Base-by-base conservation (phyloP, 192 early-diverging fungal species). In the Spizellomyces sp. region DNA sequence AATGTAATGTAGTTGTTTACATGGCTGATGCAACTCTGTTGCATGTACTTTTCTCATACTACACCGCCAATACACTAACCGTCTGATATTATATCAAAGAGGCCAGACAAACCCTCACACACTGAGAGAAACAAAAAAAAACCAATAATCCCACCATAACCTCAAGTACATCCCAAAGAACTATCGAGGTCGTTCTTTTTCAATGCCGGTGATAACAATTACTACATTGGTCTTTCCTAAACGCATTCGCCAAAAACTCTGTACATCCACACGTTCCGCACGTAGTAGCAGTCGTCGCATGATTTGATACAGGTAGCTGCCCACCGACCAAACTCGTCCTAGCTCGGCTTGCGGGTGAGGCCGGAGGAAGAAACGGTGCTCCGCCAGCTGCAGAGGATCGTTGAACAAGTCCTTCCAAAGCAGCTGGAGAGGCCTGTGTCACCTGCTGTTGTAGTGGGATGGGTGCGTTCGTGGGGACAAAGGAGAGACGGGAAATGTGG, bases 121-220 rank as follows among this genome's bases (percentile, higher is more conserved):
- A 56, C n/a, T 56, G 54, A 56, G n/a, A 56, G 6, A 4, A 22
- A 27, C 6, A 22, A 27, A 10, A 36, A 41, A n/a, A n/a, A n/a
- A n/a, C n/a, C n/a, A n/a, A n/a, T 7, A 62, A 5, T 41, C 9
- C 41, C 17, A 22, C 36, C 14, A 22, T 62, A 36, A 10, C 7
- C n/a, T 36, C 27, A 36, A 36, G 27, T 36, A 36, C 27, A 36
- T n/a, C n/a, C n/a, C n/a, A n/a, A n/a, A n/a, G n/a, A n/a, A n/a
- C n/a, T n/a, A n/a, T n/a, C n/a, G n/a, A n/a, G n/a, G n/a, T n/a
- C n/a, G n/a, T n/a, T n/a, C n/a, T n/a, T n/a, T n/a, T n/a, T 73
- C 70, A 85, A 73, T 94, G 91, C 27, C 80, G 81, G 75, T 96
- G 94, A 75, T 87, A 92, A 80, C 94, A 96, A 69, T 89, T 92